A percentile compares a stretch with the other conserved stretches of the same genome.
These are phyloP conservation scores for Malus sylvestris DNA, from an alignment of 306 rosid species.

Conservation along the genomic window DNA sequence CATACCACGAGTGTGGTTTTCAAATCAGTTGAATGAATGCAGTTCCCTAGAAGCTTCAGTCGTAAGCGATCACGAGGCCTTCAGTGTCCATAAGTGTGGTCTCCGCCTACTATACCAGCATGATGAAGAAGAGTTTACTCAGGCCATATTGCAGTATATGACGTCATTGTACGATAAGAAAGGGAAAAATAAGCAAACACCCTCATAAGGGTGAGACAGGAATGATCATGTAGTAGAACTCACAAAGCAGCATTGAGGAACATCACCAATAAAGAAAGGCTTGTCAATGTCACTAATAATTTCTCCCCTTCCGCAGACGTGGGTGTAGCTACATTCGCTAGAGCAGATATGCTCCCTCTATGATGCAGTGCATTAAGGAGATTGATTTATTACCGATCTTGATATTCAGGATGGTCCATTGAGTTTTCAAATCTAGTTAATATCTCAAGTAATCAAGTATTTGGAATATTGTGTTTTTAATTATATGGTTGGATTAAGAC, in stretches of 20 bases:
- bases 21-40: background rate
- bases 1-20: constrained; percentile 5
- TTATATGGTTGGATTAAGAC: too few species aligned
- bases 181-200: background rate
- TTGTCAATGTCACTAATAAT: background rate
- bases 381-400: too few species aligned
- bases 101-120: background rate
- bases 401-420: too few species aligned
- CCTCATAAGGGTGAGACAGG: background rate
- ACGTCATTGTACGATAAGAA: background rate
- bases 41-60: background rate
- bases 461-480: too few species aligned
- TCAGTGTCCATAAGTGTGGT: background rate
- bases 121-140: background rate
- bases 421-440: too few species aligned
- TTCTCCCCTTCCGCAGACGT: background rate
- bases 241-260: too few species aligned
- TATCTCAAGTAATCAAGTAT: too few species aligned
- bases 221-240: too few species aligned
- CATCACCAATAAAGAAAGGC: too few species aligned
- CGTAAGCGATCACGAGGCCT: background rate
- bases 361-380: too few species aligned
- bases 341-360: too few species aligned
- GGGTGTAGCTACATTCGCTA: too few species aligned
- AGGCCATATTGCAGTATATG: background rate